Conservation (phyloP, 257 asterid species). For the Solanum dulcamara region DNA sequence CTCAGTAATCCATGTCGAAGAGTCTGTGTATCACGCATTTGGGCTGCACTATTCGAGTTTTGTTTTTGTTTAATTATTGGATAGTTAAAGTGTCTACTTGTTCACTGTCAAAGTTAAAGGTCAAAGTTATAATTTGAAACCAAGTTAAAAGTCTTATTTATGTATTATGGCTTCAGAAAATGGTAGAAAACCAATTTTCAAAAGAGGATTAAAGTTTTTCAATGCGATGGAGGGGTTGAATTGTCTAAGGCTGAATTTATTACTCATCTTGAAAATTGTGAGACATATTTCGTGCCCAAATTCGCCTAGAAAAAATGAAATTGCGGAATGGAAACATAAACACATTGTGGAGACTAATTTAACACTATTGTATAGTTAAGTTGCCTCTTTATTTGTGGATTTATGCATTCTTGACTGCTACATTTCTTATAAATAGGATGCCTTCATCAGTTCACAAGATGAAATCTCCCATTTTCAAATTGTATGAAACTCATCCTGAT, state of each 20-base stretch:
- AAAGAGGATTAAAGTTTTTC: background rate
- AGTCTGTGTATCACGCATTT: too few species aligned
- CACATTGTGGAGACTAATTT: background rate
- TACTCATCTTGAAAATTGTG: background rate
- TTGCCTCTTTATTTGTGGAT: background rate
- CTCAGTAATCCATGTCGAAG: too few species aligned
- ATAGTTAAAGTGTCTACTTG: too few species aligned
- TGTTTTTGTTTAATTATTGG: too few species aligned
- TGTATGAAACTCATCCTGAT: background rate
- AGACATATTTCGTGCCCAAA: background rate
- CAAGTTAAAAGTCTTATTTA: too few species aligned
- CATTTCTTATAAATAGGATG: background rate
- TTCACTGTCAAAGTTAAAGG: too few species aligned
- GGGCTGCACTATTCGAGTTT: too few species aligned
- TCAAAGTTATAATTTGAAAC: too few species aligned
- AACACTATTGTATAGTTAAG: background rate
- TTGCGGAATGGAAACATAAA: background rate
- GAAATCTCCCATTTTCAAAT: background rate
- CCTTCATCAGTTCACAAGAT: background rate
- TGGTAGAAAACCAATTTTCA: background rate
- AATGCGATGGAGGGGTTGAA: background rate
- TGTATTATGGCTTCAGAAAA: too few species aligned
- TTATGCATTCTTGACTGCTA: background rate
- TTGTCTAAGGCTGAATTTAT: background rate
- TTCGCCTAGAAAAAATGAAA: too few species aligned